Base-by-base conservation (phyloP, 306 rosid species). In the Gastrolobium villosum region DNA sequence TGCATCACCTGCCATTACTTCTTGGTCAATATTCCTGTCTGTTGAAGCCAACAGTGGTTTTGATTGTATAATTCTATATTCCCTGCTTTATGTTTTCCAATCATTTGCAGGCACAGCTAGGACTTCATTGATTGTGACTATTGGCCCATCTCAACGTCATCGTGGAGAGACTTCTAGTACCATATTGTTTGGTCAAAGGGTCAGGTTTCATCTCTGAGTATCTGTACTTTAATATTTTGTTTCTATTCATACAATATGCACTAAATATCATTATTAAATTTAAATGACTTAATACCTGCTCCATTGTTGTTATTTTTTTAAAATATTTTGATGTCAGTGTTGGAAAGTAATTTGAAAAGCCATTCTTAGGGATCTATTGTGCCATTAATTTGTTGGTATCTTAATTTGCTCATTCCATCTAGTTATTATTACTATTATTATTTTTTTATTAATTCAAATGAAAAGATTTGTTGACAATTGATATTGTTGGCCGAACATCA, bases 111-210 rank as follows among this genome's bases (percentile, higher is more conserved):
- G 99, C 56, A 89, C 99, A 32, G 97, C 98, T 13, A 95, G 99
- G 89, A 95, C 99, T 76, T 95, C 99, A 65, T 63, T 95, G 81
- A 89, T 95, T 86, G 93, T 93, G 87, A 95, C 99, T 63, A 88
- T 95, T 83, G 99, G 98, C 53, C 99, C 98, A 54, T 95, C 99
- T 70, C 99, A 98, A 65, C 97, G 97, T 44, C 99, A 95, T 84
- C 92, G 99, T 70, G 99, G 99, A 82, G 99, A 95, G 89, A 95
- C 99, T 77, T 68, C 97, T 28, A 93, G 98, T 85, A 93, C 99
- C 81, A 93, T 95, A 78, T 76, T 89, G 77, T 95, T 95, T 74
- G 99, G 97, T 50, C 99, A 95, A 84, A 86, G 99, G 98, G 99
- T 91, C 40, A 73, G 98, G 80, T 82, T 77, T 83, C 69, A 63